Conservation (phyloP, 2,329 filamentous ascomycete species). For the Knufia fluminis region DNA sequence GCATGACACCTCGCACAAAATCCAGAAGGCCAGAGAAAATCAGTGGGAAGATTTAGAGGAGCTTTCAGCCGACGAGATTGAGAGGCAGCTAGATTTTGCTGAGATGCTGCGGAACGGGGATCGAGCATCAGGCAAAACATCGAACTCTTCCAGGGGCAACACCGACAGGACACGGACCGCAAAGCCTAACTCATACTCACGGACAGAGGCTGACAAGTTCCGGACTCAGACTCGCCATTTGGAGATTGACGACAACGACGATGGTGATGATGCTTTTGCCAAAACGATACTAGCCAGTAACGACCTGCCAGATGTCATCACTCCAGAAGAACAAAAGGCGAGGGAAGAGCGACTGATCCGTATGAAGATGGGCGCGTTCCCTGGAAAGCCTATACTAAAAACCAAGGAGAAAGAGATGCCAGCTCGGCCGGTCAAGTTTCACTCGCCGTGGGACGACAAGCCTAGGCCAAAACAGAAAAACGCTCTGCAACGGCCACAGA, state of each 20-base stretch:
- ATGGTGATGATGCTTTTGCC: no score
- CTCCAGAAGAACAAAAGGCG: background rate
- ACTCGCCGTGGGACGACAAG: background rate
- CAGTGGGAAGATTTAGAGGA: background rate
- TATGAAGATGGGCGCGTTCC: background rate
- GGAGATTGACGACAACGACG: no score
- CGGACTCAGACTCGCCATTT: no score
- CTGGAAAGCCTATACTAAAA: background rate
- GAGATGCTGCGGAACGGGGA: slow-evolving; percentile 3
- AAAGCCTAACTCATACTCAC: no score
- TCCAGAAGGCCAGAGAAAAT: background rate
- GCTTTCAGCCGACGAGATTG: background rate
- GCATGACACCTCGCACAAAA: background rate
- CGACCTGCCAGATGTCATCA: background rate
- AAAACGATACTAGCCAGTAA: background rate
- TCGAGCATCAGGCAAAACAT: background rate
- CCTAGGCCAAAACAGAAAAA: background rate
- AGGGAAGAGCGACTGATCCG: background rate
- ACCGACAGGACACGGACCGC: no score
- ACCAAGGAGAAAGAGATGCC: background rate
- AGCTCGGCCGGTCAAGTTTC: background rate
- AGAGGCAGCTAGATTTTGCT: background rate
- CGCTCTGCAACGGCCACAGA: background rate
- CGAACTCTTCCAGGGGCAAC: no score
- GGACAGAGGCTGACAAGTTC: no score